A percentile compares a stretch with the other conserved stretches of the same genome.
These are phyloP conservation scores for Mycosarcoma mackinlayi DNA, from an alignment of 1,284 basidiomycete species.

Conservation along the genomic window DNA sequence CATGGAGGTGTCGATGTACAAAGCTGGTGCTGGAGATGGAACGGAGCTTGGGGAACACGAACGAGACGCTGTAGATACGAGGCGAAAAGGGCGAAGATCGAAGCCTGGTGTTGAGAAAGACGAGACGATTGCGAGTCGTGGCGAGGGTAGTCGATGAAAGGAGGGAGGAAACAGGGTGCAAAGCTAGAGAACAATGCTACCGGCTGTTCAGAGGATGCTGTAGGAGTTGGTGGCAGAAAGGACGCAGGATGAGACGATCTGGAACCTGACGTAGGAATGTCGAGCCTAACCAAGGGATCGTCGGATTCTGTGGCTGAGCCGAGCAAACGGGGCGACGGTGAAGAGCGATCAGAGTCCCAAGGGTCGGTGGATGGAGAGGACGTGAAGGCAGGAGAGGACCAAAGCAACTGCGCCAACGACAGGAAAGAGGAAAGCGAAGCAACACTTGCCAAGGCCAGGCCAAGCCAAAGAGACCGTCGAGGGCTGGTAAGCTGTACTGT, in stretches of 20 bases:
- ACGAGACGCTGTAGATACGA: no score
- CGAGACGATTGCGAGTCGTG: no score
- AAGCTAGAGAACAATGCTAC: no score
- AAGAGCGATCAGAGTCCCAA: constrained; percentile 11
- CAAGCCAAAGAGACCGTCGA: not conserved
- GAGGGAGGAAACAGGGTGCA: no score
- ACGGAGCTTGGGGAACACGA: not conserved
- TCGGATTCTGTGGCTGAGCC: constrained; percentile 22
- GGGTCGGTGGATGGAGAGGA: constrained; percentile 8
- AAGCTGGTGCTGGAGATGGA: not conserved
- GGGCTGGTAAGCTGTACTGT: no score
- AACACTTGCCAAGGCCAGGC: not conserved
- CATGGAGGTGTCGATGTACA: constrained; percentile 22
- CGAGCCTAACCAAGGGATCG: constrained; percentile 20
- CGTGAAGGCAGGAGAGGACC: constrained; percentile 1
- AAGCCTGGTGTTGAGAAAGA: no score
- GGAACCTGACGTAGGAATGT: constrained; percentile 38
- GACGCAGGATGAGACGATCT: constrained; percentile 13
- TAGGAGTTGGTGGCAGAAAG: not conserved
- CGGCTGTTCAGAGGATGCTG: not conserved
- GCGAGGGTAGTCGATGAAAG: no score
- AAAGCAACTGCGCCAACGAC: constrained; percentile 1
- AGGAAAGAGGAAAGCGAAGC: no score
- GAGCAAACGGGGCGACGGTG: constrained; percentile 31
- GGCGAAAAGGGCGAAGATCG: no score